phyloP scores from a whole-genome alignment of 768 basidiomycete genomes.

The Piloderma croceum region DNA sequence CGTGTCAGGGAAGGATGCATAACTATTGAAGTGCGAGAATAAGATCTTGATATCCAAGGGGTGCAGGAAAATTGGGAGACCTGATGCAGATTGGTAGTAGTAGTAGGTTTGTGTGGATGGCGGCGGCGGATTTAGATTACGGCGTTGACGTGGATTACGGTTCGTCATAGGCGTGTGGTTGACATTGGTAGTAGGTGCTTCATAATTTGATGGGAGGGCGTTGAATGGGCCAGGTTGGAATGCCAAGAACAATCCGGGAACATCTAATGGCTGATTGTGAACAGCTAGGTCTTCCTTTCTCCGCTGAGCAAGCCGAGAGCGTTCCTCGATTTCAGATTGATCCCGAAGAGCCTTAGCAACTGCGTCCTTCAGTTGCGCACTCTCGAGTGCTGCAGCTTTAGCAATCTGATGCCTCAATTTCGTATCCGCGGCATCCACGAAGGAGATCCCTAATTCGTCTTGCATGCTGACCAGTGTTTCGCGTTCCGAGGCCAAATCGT shows the following conservation, averaged over 20 bases:
- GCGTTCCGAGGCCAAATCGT: slow-evolving; percentile 67
- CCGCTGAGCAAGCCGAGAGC: slow-evolving; percentile 19
- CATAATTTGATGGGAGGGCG: slow-evolving; percentile 5
- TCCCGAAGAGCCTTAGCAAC: slow-evolving; percentile 61
- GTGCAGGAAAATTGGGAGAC: slow-evolving; percentile 87
- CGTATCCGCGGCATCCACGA: slow-evolving; percentile 72
- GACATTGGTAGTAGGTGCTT: slow-evolving; percentile 5
- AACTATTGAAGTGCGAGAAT: slow-evolving; percentile 74
- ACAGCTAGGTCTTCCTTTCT: slow-evolving; percentile 17
- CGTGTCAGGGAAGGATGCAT: slow-evolving; percentile 77
- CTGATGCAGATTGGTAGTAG: slow-evolving; percentile 93
- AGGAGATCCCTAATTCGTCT: slow-evolving; percentile 73
- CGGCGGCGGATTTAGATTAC: slow-evolving; percentile 81
- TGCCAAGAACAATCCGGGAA: slow-evolving; percentile 56
- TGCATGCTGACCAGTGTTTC: slow-evolving; percentile 56
- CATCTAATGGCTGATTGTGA: slow-evolving; percentile 26
- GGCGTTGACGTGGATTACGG: slow-evolving; percentile 53
- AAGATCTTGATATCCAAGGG: slow-evolving; percentile 95
- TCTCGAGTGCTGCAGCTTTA: slow-evolving; percentile 73
- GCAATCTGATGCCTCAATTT: slow-evolving; percentile 77
- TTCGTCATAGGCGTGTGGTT: slow-evolving; percentile 25
- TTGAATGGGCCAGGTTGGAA: slow-evolving; percentile 24
- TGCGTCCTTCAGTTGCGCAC: slow-evolving; percentile 52
- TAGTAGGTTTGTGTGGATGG: slow-evolving; percentile 88
- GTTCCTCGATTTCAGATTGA: slow-evolving; percentile 47